Evolutionary conservation across 1,139 yeast genomes (phyloP).

Genomic region (Magnusiomyces ingens): DNA sequence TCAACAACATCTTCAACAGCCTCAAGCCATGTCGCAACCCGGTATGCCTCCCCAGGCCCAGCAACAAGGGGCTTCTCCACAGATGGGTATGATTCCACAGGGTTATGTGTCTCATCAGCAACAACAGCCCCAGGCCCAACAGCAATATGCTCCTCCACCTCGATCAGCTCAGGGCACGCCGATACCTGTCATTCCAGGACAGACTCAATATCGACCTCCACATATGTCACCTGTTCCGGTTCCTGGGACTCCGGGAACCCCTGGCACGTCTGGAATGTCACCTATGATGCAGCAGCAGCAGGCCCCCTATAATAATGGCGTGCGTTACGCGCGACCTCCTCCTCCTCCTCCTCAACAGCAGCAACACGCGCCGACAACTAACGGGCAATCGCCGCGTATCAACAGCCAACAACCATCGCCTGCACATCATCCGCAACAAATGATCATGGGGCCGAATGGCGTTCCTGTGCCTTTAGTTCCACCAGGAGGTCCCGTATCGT

Average conservation of each 20-base stretch:
- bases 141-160: not conserved
- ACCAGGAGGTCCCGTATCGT: not conserved
- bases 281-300: conserved; percentile 1
- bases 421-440: not conserved
- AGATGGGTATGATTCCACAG: no score
- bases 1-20: not conserved
- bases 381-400: not conserved
- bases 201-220: not conserved
- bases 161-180: not conserved
- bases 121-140: not conserved
- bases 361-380: not conserved
- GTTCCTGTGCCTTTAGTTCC: conserved; percentile 7
- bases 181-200: not conserved
- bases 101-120: no score
- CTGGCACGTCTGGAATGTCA: conserved; percentile 1
- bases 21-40: no score
- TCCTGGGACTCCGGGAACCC: conserved; percentile 6
- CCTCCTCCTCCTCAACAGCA: not conserved
- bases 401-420: not conserved
- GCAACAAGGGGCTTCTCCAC: no score
- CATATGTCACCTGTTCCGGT: conserved; percentile 6
- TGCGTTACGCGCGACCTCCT: not conserved
- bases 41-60: no score
- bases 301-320: not conserved
- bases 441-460: conserved; percentile 4